Conservation (phyloP, 192 early-diverging fungal species). For the Coemansia sp. region DNA sequence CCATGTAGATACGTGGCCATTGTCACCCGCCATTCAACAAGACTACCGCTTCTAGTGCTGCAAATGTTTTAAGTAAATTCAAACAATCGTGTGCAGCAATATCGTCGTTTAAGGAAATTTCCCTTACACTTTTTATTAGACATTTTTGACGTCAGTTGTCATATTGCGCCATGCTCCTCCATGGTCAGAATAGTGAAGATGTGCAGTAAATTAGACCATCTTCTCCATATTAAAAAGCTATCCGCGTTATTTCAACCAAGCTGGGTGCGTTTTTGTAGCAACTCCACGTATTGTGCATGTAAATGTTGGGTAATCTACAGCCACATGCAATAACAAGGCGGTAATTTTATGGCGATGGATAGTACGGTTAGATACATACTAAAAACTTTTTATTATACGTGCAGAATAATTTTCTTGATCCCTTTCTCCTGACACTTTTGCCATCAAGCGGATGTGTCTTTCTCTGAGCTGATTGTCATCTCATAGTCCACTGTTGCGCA, state of each 20-base stretch:
- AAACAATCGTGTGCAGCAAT: slow-evolving; percentile 7
- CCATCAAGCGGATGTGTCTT: neutral
- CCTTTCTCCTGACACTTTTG: neutral
- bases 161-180: neutral
- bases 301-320: neutral
- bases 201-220: neutral
- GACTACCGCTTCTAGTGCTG: neutral
- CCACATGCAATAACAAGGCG: neutral
- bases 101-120: neutral
- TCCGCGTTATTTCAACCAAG: no score
- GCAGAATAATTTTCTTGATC: neutral
- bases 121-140: neutral
- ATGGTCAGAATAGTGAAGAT: neutral
- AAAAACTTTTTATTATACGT: neutral
- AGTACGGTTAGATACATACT: neutral
- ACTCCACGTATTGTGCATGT: neutral
- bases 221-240: neutral
- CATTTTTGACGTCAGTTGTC: neutral
- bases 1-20: neutral
- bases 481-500: neutral
- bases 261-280: neutral
- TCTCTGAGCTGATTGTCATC: no score
- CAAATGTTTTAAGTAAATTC: neutral
- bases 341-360: neutral
- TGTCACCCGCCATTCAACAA: neutral